Evolutionary conservation across 2,329 filamentous ascomycete genomes (phyloP), one percentile per base, ranked within the genome.

Genomic region (Nemania bipapillata): DNA sequence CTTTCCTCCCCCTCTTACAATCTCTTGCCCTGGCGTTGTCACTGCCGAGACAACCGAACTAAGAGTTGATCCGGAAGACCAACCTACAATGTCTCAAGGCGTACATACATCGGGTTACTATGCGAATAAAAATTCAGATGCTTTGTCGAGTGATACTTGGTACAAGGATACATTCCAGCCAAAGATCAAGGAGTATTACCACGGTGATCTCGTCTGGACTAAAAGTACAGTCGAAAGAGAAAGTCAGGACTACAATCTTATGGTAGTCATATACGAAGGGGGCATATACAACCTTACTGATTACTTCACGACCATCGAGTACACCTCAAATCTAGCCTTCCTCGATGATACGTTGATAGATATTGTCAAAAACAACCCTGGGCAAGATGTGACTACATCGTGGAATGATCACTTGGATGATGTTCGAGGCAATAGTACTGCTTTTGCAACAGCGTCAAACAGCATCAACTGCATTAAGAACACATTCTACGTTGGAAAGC

Each of bases 271-370:
- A 63, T 88, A 97, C 69, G 85, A 93, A 32, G 85, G 90, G 62
- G 87, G 86, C 59, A 85, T 99, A 22, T 98, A 96, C 78, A 96
- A 99, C 78, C 81, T 99, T 62, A 97, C 93, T 0, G 89, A 98
- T 79, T 99, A 99, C 81, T 95, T 94, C 80, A 85, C 93, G 77
- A 97, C 94, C 0, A 81, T 90, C 49, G 82, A 91, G 8, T 72
- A 84, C 22, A 83, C 86, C 75, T 85, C 90, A 72, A 83, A 89
- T 63, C 74, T 84, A 4, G 76, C 81, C 9, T 98, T 96, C 81
- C 84, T 99, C 32, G 90, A 96, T 69, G 73, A 78, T 1, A 85
- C 87, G 6, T 81, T 99, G 4, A 86, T 87, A 1, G 84, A 90
- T 2, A 80, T 95, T 11, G 87, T 97, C 75, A 86, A 89, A 74